These are phyloP conservation scores for Lolium multiflorum DNA, from an alignment of 176 grass and related monocot genomes.

Conservation along the genomic window DNA sequence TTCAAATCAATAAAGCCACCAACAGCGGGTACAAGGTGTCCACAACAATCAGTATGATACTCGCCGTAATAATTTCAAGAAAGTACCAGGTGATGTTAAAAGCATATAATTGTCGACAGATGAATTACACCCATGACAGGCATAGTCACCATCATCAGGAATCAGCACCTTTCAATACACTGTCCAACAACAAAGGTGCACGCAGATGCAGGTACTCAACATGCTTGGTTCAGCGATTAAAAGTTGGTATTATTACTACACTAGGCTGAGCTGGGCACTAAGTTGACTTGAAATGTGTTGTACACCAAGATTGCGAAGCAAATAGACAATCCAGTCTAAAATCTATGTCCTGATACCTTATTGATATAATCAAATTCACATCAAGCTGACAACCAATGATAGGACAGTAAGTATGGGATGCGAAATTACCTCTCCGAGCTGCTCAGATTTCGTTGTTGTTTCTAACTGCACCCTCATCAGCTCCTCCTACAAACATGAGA, in stretches of 20 bases:
- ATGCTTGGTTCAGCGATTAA: conserved; percentile 28
- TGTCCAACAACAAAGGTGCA: conserved; percentile 7
- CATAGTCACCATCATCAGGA: background rate
- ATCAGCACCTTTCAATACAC: conserved; percentile 6
- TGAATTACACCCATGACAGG: conserved; percentile 14
- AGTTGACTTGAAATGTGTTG: background rate
- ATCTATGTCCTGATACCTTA: background rate
- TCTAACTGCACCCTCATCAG: conserved; percentile 82
- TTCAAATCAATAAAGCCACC: too few relatives aligned
- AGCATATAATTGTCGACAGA: conserved; percentile 18
- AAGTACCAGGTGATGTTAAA: background rate
- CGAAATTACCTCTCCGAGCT: conserved; percentile 74
- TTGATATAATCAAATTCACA: conserved; percentile 6
- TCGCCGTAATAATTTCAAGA: background rate
- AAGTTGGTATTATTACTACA: background rate
- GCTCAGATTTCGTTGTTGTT: conserved; percentile 63
- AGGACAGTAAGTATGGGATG: conserved; percentile 37
- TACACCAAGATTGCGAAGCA: conserved; percentile 5
- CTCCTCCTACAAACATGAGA: conserved; percentile 75
- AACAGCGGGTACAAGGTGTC: too few relatives aligned
- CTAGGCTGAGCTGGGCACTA: background rate
- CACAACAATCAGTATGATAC: conserved; percentile 18
- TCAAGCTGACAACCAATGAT: conserved; percentile 23
- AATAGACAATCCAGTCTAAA: conserved; percentile 24
- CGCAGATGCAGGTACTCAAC: background rate